These are phyloP conservation scores for Pestalotiopsis sp. DNA, from an alignment of 2,329 filamentous ascomycete species.

Conservation along the genomic window DNA sequence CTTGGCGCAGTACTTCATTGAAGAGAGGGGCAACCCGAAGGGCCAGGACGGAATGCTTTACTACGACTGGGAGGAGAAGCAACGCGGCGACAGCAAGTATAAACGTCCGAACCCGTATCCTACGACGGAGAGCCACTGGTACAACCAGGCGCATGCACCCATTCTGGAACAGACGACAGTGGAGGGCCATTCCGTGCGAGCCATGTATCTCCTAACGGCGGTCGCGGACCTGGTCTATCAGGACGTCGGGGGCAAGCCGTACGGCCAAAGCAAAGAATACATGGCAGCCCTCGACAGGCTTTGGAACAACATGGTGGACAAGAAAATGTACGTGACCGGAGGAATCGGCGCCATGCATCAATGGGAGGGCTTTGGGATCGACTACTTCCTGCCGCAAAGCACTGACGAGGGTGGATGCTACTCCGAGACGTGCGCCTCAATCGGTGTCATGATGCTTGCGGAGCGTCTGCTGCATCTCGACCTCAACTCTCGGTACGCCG, in stretches of 20 bases:
- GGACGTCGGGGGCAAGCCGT: conserved; percentile 28
- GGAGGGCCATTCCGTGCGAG: conserved; percentile 62
- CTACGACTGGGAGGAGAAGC: conserved; percentile 56
- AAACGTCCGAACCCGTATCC: conserved; percentile 51
- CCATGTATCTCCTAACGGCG: conserved; percentile 62
- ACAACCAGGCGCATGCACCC: conserved; percentile 59
- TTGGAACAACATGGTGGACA: conserved; percentile 63
- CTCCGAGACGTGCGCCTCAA: conserved; percentile 62
- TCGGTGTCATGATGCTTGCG: conserved; percentile 63
- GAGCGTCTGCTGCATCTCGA: conserved; percentile 58
- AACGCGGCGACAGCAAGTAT: conserved; percentile 51
- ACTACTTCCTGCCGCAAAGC: conserved; percentile 61
- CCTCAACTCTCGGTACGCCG: conserved; percentile 54
- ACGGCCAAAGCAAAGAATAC: conserved; percentile 31
- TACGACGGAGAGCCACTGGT: conserved; percentile 44
- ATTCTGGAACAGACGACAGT: conserved; percentile 56
- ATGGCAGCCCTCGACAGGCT: conserved; percentile 45
- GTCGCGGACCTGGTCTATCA: conserved; percentile 57
- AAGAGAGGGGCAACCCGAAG: conserved; percentile 56
- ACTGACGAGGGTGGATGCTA: conserved; percentile 66
- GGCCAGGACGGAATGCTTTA: conserved; percentile 53
- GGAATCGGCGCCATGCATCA: conserved; percentile 61
- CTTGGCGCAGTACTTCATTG: conserved; percentile 59
- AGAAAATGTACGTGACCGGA: conserved; percentile 66
- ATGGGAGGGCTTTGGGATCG: conserved; percentile 62